Evolutionary conservation across 2,329 filamentous ascomycete species (phyloP).

Genomic region (Colletotrichum endophyticum): DNA sequence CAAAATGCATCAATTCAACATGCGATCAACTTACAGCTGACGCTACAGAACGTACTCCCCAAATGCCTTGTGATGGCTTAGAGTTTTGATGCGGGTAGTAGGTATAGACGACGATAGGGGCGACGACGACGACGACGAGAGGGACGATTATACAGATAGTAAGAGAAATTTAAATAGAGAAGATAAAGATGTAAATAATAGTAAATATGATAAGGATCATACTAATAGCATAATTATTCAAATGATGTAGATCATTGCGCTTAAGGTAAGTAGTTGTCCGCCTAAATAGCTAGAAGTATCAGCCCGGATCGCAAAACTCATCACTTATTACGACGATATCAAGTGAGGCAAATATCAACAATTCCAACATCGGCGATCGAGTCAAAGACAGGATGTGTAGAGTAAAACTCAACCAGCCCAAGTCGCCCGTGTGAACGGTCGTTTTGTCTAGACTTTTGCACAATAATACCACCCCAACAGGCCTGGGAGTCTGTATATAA

Average conservation of each 20-base stretch:
- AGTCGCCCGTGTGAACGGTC: neutral
- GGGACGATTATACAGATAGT: too few relatives aligned
- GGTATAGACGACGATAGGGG: too few relatives aligned
- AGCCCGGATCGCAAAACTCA: too few relatives aligned
- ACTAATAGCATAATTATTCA: too few relatives aligned
- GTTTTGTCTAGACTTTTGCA: neutral
- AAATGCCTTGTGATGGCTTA: neutral
- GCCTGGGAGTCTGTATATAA: neutral
- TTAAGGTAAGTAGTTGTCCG: too few relatives aligned
- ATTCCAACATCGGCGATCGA: neutral
- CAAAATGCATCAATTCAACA: neutral
- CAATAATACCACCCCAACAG: neutral
- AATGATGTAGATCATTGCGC: too few relatives aligned
- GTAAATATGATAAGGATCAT: too few relatives aligned
- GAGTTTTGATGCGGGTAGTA: too few relatives aligned
- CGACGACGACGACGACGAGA: too few relatives aligned
- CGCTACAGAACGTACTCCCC: neutral
- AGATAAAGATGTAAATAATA: too few relatives aligned
- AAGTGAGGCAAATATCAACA: neutral
- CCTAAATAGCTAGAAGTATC: too few relatives aligned
- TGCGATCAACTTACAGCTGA: neutral
- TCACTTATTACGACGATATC: neutral
- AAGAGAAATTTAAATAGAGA: too few relatives aligned
- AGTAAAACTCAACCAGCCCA: neutral
- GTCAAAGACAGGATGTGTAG: neutral